Percentiles rank a stretch among this genome's conserved stretches.
Evolutionary conservation across 2,329 filamentous ascomycete genomes (phyloP).

Genomic region (Xylogone sp.): DNA sequence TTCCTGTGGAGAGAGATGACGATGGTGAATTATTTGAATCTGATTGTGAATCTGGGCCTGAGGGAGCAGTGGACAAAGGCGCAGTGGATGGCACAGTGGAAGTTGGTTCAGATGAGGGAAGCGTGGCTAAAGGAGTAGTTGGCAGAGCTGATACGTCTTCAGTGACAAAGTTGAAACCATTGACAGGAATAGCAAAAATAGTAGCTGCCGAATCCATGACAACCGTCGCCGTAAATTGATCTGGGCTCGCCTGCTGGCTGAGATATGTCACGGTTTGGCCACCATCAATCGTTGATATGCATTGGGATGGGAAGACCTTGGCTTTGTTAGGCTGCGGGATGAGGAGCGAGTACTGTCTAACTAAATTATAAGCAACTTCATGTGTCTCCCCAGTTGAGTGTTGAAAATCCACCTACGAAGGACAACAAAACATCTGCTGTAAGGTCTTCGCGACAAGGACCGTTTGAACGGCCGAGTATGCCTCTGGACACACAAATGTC

Average conservation of each 20-base stretch:
- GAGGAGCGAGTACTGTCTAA: background rate
- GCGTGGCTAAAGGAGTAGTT: background rate
- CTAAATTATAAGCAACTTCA: background rate
- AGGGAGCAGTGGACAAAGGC: background rate
- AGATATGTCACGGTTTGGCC: background rate
- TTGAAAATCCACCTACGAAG: background rate
- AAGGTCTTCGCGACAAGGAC: background rate
- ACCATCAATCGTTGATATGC: background rate
- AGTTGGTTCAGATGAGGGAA: background rate
- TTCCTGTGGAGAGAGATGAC: background rate
- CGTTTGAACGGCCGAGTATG: background rate
- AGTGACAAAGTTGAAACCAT: background rate
- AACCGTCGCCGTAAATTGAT: background rate
- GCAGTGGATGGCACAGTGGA: background rate
- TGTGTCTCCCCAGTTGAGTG: background rate
- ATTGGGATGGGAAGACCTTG: background rate
- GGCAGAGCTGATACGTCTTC: background rate
- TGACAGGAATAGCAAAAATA: background rate
- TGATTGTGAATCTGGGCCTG: background rate
- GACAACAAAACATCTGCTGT: background rate
- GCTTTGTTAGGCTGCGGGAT: background rate
- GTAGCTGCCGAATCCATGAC: background rate
- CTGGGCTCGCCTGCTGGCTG: background rate
- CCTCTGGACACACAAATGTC: background rate
- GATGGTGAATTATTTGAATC: background rate